Evolutionary conservation across 257 asterid genomes (phyloP).

Genomic region (Salvia miltiorrhiza): DNA sequence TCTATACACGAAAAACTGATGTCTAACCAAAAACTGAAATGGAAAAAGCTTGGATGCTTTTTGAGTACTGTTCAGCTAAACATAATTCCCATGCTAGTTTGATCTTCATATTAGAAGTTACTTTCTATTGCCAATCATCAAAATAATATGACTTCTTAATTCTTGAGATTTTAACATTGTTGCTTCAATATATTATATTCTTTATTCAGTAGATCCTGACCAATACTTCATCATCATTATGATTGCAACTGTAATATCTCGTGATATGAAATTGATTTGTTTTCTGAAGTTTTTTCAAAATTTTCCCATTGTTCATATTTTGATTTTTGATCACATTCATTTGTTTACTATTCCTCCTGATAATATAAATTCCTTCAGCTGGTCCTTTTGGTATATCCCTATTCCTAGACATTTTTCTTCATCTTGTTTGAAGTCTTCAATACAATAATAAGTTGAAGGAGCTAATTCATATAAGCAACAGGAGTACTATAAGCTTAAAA

Average conservation of each 20-base stretch:
- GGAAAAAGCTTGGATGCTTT: neutral
- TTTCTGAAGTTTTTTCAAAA: neutral
- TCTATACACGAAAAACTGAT: neutral
- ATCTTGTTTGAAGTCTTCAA: neutral
- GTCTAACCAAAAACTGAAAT: neutral
- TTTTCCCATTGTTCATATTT: neutral
- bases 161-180: too few species aligned
- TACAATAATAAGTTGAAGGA: neutral
- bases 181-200: too few species aligned
- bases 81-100: neutral
- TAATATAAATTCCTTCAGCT: neutral
- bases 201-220: too few species aligned
- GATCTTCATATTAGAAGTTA: neutral
- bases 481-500: slow-evolving; percentile 14
- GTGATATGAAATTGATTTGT: neutral
- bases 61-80: neutral
- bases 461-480: slow-evolving; percentile 5
- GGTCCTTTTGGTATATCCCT: slow-evolving; percentile 2
- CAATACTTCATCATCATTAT: neutral
- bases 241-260: neutral
- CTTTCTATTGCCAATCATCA: neutral
- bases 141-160: too few species aligned
- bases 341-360: neutral
- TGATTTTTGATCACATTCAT: neutral
- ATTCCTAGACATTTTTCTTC: neutral